A percentile compares a stretch with the other conserved stretches of the same genome.
These are phyloP conservation scores for Punica granatum DNA, from an alignment of 345 rosid species.

Conservation along the genomic window DNA sequence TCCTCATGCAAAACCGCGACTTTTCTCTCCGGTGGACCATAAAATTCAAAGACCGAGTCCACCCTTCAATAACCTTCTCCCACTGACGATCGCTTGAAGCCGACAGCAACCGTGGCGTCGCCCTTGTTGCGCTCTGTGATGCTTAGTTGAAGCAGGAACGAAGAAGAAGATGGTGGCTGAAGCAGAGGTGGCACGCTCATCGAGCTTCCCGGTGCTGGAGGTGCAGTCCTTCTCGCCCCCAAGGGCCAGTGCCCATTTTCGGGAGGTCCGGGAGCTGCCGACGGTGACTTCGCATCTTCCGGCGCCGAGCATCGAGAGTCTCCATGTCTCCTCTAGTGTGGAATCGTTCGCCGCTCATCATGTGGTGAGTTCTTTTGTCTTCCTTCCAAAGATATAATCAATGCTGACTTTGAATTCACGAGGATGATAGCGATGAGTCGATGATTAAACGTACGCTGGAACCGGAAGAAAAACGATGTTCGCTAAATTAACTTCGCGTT, in stretches of 20 bases:
- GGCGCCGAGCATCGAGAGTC: constrained; percentile 29
- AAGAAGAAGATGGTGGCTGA: constrained; percentile 48
- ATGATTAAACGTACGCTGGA: too few species aligned
- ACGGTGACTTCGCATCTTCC: constrained; percentile 25
- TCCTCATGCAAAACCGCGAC: too few species aligned
- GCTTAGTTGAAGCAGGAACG: not conserved
- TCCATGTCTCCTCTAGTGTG: constrained; percentile 24
- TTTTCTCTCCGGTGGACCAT: too few species aligned
- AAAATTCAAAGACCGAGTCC: too few species aligned
- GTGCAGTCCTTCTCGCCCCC: constrained; percentile 15
- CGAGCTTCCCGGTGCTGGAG: constrained; percentile 32
- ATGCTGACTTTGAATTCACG: too few species aligned
- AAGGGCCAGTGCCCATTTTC: constrained; percentile 23
- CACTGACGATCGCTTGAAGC: too few species aligned
- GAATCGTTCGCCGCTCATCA: constrained; percentile 27
- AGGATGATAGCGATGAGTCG: too few species aligned
- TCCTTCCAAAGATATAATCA: not conserved
- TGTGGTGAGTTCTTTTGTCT: constrained; percentile 27
- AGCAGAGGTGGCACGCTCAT: constrained; percentile 47
- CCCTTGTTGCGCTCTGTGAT: too few species aligned
- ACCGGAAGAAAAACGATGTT: too few species aligned
- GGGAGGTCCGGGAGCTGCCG: constrained; percentile 7
- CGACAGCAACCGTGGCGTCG: too few species aligned
- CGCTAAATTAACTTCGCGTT: too few species aligned
- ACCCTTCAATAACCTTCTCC: too few species aligned